A percentile compares a stretch with the other conserved stretches of the same genome.
Evolutionary conservation across 305 asterid species (phyloP).

Genomic region (Solanum hybrid): DNA sequence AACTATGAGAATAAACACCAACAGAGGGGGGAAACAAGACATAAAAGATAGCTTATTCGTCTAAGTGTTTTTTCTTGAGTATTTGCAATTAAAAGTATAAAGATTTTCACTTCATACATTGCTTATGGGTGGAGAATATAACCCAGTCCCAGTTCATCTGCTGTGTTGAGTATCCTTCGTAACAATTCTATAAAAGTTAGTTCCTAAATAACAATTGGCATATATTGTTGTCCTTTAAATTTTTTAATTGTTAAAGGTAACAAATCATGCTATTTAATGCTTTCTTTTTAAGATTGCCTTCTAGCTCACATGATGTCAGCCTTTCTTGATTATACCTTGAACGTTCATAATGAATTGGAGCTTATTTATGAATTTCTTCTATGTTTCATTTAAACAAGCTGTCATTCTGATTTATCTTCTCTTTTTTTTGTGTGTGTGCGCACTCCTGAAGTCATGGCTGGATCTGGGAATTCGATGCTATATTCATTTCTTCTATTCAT

Average conservation of each 20-base stretch:
- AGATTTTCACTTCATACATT: not conserved
- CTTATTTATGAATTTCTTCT: not conserved
- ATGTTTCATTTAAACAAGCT: not conserved
- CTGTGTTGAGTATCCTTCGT: not conserved
- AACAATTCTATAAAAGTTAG: not conserved
- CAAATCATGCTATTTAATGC: not conserved
- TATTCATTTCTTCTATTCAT: slow-evolving; percentile 65
- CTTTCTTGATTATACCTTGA: not conserved
- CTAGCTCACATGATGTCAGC: not conserved
- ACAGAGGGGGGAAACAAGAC: not conserved
- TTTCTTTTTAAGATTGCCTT: not conserved
- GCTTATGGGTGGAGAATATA: slow-evolving; percentile 2
- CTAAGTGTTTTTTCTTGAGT: not conserved
- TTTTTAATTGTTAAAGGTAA: not conserved
- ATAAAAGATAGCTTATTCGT: not conserved
- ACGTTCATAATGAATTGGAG: not conserved
- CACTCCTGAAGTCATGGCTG: slow-evolving; percentile 47
- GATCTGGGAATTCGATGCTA: slow-evolving; percentile 76
- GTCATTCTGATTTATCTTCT: not conserved
- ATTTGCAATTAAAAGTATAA: not conserved
- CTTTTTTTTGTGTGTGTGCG: not conserved
- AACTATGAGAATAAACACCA: not conserved
- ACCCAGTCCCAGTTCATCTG: slow-evolving; percentile 1
- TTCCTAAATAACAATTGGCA: not conserved
- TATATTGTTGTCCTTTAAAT: not conserved